Base-by-base conservation (phyloP, 805 yeast species). In the Jamesozyma spencerorum region DNA sequence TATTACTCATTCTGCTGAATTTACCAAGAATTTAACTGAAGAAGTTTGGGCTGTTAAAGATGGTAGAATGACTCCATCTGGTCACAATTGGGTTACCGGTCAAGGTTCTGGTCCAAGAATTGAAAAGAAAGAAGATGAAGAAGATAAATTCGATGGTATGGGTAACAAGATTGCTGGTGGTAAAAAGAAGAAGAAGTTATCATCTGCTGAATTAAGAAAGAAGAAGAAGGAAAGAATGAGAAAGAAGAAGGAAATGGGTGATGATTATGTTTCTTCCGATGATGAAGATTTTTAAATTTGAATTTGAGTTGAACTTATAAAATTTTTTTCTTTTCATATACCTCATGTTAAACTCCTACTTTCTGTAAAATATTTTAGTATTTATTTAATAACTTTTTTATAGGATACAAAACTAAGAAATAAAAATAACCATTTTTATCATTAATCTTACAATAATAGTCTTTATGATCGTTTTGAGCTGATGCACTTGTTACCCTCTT, bases 211-310 rank as follows among this genome's bases (percentile, higher is more conserved):
- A 74, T 77, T 90, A 70, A 86, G 99, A 82, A 92, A 92, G 96
- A 92, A 92, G 96, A 92, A 92, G 97, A 92, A 92, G 95, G 98
- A 92, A 77, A 87, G 99, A 82, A 88, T 92, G 97, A 86, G 84
- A 84, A 92, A 90, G 94, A 92, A 90, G 97, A 92, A 92, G 94
- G 95, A 83, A 72, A 71, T 88, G 68, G 97, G 97, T 79, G 98
- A 92, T 68, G 97, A 92, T 71, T 94, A 92, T 70, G 97, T 87
- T 58, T 90, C 97, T 52, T 92, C 95, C 60, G 96, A 88, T 59
- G 98, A 90, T 44, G 92, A 81, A 60, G 73, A 78, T 54, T 82
- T 18, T 13, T 24, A 24, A 31, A 26, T 17, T 37, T 20, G n/a
- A 7, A 11, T 18, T 15, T 4, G 11, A 37, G 15, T 28, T 15